phyloP scores from a whole-genome alignment of 768 basidiomycete genomes.

The Suillus decipiens region DNA sequence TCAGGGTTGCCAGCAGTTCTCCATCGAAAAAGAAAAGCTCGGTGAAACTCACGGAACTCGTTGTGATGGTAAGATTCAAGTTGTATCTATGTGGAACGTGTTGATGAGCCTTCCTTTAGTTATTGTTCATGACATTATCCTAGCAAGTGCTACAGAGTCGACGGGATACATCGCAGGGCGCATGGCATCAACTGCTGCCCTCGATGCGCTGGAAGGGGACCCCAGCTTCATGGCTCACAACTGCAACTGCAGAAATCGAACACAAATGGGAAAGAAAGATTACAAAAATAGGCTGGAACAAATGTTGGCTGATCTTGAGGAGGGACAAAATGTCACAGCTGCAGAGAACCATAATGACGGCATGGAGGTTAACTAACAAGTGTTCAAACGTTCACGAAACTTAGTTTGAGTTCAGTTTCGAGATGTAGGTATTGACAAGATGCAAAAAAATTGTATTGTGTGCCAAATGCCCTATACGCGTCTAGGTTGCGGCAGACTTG shows the following conservation, averaged over 20 bases:
- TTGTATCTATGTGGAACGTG: conserved; percentile 13
- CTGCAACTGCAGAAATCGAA: conserved; percentile 62
- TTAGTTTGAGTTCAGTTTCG: not conserved
- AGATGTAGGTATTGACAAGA: not conserved
- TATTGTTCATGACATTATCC: conserved; percentile 62
- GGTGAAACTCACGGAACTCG: conserved; percentile 36
- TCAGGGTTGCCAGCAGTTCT: conserved; percentile 68
- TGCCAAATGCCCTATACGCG: not conserved
- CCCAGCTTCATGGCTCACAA: conserved; percentile 58
- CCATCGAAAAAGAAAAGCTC: conserved; percentile 54
- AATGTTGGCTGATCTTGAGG: conserved; percentile 29
- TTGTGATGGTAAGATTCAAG: conserved; percentile 51
- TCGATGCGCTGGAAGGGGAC: conserved; percentile 70
- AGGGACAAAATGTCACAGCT: conserved; percentile 9
- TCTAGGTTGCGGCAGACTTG: conserved; percentile 5
- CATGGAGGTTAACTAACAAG: not conserved
- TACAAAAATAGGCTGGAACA: conserved; percentile 39
- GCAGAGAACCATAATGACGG: not conserved
- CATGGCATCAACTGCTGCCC: conserved; percentile 59
- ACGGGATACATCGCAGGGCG: conserved; percentile 58
- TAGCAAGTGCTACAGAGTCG: conserved; percentile 58
- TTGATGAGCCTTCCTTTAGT: conserved; percentile 44
- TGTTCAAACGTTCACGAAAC: not conserved
- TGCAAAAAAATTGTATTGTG: not conserved
- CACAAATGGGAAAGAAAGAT: conserved; percentile 34